phyloP scores from a whole-genome alignment of 164 flowering plant genomes.

The Warburgia ugandensis region DNA sequence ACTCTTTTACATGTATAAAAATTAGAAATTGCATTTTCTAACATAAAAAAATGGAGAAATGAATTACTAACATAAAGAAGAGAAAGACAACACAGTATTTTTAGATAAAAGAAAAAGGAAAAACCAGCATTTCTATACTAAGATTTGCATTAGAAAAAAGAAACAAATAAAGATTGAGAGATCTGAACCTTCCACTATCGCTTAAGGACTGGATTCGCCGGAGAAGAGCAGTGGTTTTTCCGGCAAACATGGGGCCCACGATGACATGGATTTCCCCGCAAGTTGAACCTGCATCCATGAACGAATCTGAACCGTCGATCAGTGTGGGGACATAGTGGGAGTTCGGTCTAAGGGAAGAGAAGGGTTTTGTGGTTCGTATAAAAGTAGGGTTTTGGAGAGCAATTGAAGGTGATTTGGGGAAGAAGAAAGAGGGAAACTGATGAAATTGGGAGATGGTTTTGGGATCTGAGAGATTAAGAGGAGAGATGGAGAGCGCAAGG shows the following conservation, averaged over 20 bases:
- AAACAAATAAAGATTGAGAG: background rate
- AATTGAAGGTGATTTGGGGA: background rate
- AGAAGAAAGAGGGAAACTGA: background rate
- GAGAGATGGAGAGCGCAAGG: slow-evolving; percentile 10
- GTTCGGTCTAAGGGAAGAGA: slow-evolving; percentile 21
- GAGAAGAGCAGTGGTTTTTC: slow-evolving; percentile 90
- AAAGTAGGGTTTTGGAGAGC: slow-evolving; percentile 2
- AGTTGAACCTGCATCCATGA: slow-evolving; percentile 7
- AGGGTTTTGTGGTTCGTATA: slow-evolving; percentile 3
- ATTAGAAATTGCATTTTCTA: background rate
- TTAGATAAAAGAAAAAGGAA: background rate
- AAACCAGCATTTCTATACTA: background rate
- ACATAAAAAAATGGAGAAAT: background rate
- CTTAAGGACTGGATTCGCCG: slow-evolving; percentile 61
- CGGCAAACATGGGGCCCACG: slow-evolving; percentile 93
- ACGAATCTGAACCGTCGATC: background rate
- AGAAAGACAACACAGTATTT: background rate
- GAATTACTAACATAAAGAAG: background rate
- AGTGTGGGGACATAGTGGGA: background rate
- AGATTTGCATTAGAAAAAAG: background rate
- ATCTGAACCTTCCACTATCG: slow-evolving; percentile 48
- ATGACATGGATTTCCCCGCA: slow-evolving; percentile 83
- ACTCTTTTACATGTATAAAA: background rate
- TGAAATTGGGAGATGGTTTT: background rate
- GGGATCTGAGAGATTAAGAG: slow-evolving; percentile 9